phyloP scores from a whole-genome alignment of 495 filamentous ascomycete species.

The Aspergillus nanangensis region DNA sequence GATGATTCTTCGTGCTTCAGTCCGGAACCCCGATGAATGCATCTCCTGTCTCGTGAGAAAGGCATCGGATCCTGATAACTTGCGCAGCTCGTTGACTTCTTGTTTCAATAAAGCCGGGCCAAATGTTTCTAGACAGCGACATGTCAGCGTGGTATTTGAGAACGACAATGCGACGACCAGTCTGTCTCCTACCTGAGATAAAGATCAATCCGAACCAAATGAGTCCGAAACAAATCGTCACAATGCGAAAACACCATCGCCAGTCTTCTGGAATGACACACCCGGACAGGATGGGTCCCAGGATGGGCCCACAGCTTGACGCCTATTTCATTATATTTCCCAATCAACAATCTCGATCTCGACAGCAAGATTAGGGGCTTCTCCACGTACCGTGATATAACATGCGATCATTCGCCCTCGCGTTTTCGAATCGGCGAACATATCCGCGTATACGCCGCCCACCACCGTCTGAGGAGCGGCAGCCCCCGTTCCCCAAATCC shows the following conservation, averaged over 20 bases:
- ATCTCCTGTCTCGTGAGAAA: constrained; percentile 37
- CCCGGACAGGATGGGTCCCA: constrained; percentile 66
- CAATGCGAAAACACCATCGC: constrained; percentile 64
- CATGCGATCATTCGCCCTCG: constrained; percentile 67
- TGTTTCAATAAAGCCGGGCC: neutral
- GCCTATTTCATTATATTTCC: constrained; percentile 31
- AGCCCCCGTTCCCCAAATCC: constrained; percentile 60
- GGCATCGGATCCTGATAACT: constrained; percentile 28
- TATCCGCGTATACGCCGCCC: constrained; percentile 71
- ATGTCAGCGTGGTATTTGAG: neutral
- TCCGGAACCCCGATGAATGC: constrained; percentile 31
- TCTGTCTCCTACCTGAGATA: constrained; percentile 45
- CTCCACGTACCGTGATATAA: constrained; percentile 60
- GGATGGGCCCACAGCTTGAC: constrained; percentile 60
- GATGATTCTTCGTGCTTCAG: constrained; percentile 40
- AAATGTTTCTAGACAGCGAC: constrained; percentile 1
- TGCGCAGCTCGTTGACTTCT: neutral
- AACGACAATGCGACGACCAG: too few species aligned
- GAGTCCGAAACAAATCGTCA: constrained; percentile 51
- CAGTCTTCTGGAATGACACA: constrained; percentile 54
- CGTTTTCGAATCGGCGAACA: constrained; percentile 52
- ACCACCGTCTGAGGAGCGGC: constrained; percentile 66
- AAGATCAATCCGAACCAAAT: constrained; percentile 40
- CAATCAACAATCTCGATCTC: too few species aligned
- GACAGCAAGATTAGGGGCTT: too few species aligned